A percentile compares a stretch with the other conserved stretches of the same genome.
Evolutionary conservation across 768 basidiomycete species (phyloP).

Genomic region (Calocybe gangraenosa): DNA sequence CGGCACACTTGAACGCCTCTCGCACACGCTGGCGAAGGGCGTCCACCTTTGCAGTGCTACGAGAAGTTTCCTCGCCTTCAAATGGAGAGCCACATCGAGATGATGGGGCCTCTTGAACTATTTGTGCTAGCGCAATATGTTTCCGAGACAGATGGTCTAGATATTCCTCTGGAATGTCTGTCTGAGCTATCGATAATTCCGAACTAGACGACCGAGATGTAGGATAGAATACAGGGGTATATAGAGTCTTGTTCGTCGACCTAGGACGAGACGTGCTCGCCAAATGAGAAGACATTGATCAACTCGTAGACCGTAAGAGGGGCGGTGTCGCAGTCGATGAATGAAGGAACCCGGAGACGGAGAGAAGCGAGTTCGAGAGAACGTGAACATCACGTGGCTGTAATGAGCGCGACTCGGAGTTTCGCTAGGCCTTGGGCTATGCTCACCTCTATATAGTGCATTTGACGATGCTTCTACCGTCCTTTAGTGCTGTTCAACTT

Average conservation of each 20-base stretch:
- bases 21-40: slow-evolving; percentile 28
- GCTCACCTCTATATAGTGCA: no score
- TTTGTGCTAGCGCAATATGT: slow-evolving; percentile 23
- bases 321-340: no score
- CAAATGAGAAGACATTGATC: background rate
- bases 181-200: background rate
- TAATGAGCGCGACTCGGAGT: no score
- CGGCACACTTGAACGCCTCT: slow-evolving; percentile 30
- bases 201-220: slow-evolving; percentile 10
- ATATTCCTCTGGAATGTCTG: slow-evolving; percentile 13
- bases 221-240: slow-evolving; percentile 17
- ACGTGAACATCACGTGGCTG: no score
- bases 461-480: no score
- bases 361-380: no score
- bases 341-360: no score
- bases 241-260: slow-evolving; percentile 13
- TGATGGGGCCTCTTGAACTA: slow-evolving; percentile 23
- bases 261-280: slow-evolving; percentile 1
- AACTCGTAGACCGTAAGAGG: no score
- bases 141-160: slow-evolving; percentile 19
- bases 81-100: slow-evolving; percentile 15
- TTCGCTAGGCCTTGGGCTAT: no score
- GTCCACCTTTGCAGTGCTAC: slow-evolving; percentile 20
- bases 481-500: no score
- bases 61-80: slow-evolving; percentile 10